These are phyloP conservation scores for Paecilomyces dactylethromorphus DNA, from an alignment of 2,329 filamentous ascomycete species.

Conservation along the genomic window DNA sequence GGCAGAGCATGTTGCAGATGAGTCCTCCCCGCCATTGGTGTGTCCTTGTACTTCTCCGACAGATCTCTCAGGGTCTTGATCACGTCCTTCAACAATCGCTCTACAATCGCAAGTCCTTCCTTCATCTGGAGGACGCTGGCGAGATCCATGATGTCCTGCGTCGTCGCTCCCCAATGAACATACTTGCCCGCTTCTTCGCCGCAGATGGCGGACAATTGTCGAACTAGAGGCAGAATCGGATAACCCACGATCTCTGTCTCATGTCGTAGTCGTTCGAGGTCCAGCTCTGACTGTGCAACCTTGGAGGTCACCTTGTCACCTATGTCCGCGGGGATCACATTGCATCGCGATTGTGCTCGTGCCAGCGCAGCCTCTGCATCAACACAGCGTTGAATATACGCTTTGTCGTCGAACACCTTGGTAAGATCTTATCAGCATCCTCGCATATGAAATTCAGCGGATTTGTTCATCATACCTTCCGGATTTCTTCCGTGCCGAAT, in stretches of 20 bases:
- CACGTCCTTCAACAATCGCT: conserved; percentile 38
- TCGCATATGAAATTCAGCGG: neutral
- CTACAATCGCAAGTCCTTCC: conserved; percentile 43
- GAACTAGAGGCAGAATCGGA: conserved; percentile 46
- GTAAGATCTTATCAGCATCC: neutral
- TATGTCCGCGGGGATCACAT: conserved; percentile 39
- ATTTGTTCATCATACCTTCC: conserved; percentile 17
- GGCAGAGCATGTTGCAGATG: conserved; percentile 54
- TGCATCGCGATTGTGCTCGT: conserved; percentile 43
- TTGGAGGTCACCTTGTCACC: conserved; percentile 31
- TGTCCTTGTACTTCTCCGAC: conserved; percentile 42
- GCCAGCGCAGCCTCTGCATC: conserved; percentile 49
- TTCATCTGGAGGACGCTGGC: conserved; percentile 50
- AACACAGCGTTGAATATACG: conserved; percentile 44
- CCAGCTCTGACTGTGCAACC: conserved; percentile 27
- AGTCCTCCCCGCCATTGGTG: conserved; percentile 52
- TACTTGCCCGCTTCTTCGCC: conserved; percentile 36
- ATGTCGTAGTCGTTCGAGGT: conserved; percentile 36
- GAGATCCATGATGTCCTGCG: conserved; percentile 54
- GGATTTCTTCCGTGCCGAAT: conserved; percentile 47
- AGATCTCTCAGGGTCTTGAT: conserved; percentile 38
- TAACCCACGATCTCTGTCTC: conserved; percentile 51
- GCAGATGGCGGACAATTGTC: conserved; percentile 38
- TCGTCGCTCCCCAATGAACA: conserved; percentile 55
- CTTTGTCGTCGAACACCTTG: conserved; percentile 44